Percentiles rank a stretch among this genome's conserved stretches.
Conservation (phyloP, 192 early-diverging fungal species). For the Backusella circina region DNA sequence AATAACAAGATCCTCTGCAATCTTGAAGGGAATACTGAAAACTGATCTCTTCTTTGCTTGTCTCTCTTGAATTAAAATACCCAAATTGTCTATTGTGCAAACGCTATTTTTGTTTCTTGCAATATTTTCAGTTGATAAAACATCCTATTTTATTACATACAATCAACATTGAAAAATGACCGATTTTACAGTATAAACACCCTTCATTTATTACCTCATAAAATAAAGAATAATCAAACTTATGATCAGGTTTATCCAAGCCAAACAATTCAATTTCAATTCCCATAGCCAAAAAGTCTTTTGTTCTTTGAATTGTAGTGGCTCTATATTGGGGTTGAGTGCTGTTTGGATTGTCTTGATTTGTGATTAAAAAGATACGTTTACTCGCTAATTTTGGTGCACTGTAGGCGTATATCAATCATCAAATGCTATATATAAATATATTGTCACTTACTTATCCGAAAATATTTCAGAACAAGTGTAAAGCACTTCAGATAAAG, state of each 20-base stretch:
- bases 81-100: slow-evolving; percentile 46
- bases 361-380: slow-evolving; percentile 72
- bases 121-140: background rate
- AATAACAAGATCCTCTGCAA: slow-evolving; percentile 59
- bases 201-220: slow-evolving; percentile 45
- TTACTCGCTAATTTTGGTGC: slow-evolving; percentile 49
- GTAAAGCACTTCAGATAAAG: slow-evolving; percentile 64
- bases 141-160: background rate
- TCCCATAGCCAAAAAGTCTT: slow-evolving; percentile 52
- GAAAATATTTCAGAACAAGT: slow-evolving; percentile 57
- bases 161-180: too few species aligned
- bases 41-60: slow-evolving; percentile 59
- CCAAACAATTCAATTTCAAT: slow-evolving; percentile 64
- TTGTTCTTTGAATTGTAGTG: slow-evolving; percentile 55
- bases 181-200: background rate
- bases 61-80: slow-evolving; percentile 50
- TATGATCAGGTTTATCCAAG: slow-evolving; percentile 41
- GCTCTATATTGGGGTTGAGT: slow-evolving; percentile 41
- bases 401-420: slow-evolving; percentile 12
- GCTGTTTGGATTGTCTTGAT: slow-evolving; percentile 60
- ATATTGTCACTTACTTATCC: slow-evolving; percentile 38
- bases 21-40: slow-evolving; percentile 59
- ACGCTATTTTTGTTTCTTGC: background rate
- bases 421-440: background rate
- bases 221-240: slow-evolving; percentile 56